Base-by-base conservation (phyloP, 352 stramenopile species). In the Globisporangium iwayamae region DNA sequence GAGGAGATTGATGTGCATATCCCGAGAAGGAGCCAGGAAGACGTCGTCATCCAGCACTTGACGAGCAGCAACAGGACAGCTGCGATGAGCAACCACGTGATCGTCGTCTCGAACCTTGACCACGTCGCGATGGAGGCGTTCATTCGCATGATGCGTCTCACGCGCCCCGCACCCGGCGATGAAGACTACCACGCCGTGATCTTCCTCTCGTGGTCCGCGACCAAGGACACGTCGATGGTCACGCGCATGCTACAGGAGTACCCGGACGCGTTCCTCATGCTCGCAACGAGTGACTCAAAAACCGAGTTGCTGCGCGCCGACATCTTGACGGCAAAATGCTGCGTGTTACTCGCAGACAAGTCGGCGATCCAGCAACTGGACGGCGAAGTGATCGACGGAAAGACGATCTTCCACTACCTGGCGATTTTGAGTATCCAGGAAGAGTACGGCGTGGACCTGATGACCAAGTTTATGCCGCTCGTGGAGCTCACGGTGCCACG, bases 401-500 rank as follows among this genome's bases (percentile, higher is more conserved):
- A 75, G 8, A 87, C 78, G 10, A 90, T 89, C 39, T 85, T 89
- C 53, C 81, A 87, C 38, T 90, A 87, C 56, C 61, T 90, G 18
- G 80, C 76, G 34, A 74, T 90, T 11, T 54, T 86, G 39, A 79
- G 79, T 18, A 89, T 90, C 58, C 73, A 87, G 66, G 73, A 73
- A 7, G 81, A 89, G 32, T 76, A 74, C 46, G 69, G 73, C 4
- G 65, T 75, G 46, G 70, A 78, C 65, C 72, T 76, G 20, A 80
- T 69, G 2, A 73, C 72, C 34, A 70, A 76, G 10, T 73, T 87
- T 20, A 74, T 76, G 65, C 75, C 81, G 8, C 79, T 90, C 54
- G 79, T 87, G 25, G 79, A 90, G 67, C 66, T 90, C 28, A 79
- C 81, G n/a, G 72, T 85, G 51, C 72, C 81, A 6, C 68, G 77